Percentiles rank a stretch among this genome's conserved stretches.
Evolutionary conservation across 257 asterid species (phyloP).

Genomic region (Eustoma russellianum): DNA sequence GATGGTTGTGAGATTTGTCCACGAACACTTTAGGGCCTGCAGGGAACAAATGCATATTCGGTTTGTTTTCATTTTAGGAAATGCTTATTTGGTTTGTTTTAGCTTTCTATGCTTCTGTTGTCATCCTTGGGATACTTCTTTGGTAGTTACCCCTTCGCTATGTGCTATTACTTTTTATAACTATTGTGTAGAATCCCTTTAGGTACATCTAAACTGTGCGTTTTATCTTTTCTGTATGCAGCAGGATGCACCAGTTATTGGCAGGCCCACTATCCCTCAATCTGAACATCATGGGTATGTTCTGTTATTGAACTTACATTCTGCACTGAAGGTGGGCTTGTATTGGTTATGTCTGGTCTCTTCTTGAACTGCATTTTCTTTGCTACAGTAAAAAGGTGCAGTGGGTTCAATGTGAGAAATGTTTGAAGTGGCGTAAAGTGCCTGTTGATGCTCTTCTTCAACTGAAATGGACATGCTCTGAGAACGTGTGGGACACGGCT

Average conservation of each 20-base stretch:
- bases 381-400: slow-evolving; percentile 45
- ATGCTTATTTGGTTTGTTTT: no score
- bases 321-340: slow-evolving; percentile 6
- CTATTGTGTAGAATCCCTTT: neutral
- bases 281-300: slow-evolving; percentile 57
- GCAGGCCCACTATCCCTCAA: slow-evolving; percentile 74
- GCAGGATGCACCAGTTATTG: slow-evolving; percentile 76
- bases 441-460: slow-evolving; percentile 64
- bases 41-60: no score
- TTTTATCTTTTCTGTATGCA: slow-evolving; percentile 19
- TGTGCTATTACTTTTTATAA: neutral
- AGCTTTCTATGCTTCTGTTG: no score
- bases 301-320: slow-evolving; percentile 5
- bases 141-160: no score
- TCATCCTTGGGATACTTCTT: no score
- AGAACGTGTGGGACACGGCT: slow-evolving; percentile 54
- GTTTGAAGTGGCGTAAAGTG: slow-evolving; percentile 90
- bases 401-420: slow-evolving; percentile 91
- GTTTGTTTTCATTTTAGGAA: no score
- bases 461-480: slow-evolving; percentile 72
- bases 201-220: neutral
- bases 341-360: neutral
- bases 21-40: no score
- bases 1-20: no score
- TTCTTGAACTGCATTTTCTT: slow-evolving; percentile 2